phyloP scores from a whole-genome alignment of 495 filamentous ascomycete genomes.

The Neurospora sp. region DNA sequence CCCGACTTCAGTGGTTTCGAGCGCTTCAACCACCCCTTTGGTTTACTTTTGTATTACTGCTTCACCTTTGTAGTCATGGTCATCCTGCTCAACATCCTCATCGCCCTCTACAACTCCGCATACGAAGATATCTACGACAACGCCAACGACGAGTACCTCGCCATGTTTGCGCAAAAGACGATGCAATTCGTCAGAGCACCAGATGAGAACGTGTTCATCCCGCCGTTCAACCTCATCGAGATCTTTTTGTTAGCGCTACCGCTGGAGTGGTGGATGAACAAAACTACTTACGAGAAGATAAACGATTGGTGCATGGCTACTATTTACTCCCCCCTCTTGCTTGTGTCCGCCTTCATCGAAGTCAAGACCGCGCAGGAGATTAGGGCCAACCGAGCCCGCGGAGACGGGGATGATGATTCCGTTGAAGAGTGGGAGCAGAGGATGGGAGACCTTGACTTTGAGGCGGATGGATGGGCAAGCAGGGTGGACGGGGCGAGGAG shows the following conservation, averaged over 20 bases:
- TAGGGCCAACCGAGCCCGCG: constrained; percentile 57
- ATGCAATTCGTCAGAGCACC: constrained; percentile 94
- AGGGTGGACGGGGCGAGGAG: constrained; percentile 62
- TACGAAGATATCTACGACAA: constrained; percentile 95
- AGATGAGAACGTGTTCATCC: constrained; percentile 96
- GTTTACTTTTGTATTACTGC: constrained; percentile 84
- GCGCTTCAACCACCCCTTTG: constrained; percentile 63
- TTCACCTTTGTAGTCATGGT: constrained; percentile 97
- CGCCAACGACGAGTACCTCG: constrained; percentile 89
- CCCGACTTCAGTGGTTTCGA: constrained; percentile 89
- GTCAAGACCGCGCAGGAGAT: constrained; percentile 58
- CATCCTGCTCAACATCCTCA: constrained; percentile 84
- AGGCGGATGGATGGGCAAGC: constrained; percentile 71
- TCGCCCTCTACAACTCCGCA: constrained; percentile 91
- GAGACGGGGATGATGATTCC: constrained; percentile 84
- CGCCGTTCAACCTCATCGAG: constrained; percentile 90
- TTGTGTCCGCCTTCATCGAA: constrained; percentile 72
- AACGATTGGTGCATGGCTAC: constrained; percentile 82
- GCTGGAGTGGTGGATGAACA: constrained; percentile 91
- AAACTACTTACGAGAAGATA: constrained; percentile 55
- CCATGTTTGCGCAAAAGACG: constrained; percentile 80
- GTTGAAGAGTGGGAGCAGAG: constrained; percentile 91
- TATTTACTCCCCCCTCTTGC: constrained; percentile 75
- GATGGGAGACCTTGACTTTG: constrained; percentile 59
- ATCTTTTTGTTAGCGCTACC: constrained; percentile 68